phyloP scores from a whole-genome alignment of 768 basidiomycete genomes.

The Punctularia strigosozonata region DNA sequence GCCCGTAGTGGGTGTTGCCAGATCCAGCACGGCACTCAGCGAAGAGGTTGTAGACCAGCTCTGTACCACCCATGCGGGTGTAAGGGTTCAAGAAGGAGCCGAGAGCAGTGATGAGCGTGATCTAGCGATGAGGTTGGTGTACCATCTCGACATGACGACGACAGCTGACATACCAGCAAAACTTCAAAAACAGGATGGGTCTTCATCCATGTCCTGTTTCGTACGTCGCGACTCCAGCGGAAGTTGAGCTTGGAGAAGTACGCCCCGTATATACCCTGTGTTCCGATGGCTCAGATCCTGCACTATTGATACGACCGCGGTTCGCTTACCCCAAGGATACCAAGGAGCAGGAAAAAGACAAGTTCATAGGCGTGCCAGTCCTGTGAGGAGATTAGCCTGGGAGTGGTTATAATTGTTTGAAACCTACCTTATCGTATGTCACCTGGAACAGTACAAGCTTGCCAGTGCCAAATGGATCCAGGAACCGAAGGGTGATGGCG shows the following conservation, averaged over 20 bases:
- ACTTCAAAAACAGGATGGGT: conserved; percentile 78
- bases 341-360: conserved; percentile 73
- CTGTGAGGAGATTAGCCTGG: conserved; percentile 22
- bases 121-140: conserved; percentile 26
- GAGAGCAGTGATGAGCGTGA: conserved; percentile 65
- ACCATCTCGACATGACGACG: not conserved
- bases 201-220: conserved; percentile 73
- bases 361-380: conserved; percentile 93
- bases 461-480: conserved; percentile 93
- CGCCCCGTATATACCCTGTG: conserved; percentile 86
- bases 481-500: conserved; percentile 82
- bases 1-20: conserved; percentile 40
- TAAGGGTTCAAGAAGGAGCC: conserved; percentile 84
- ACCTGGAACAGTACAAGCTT: conserved; percentile 91
- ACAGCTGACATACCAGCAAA: conserved; percentile 41
- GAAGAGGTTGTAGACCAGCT: conserved; percentile 87
- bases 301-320: too few species aligned
- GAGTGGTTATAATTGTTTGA: not conserved
- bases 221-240: conserved; percentile 75
- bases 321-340: conserved; percentile 70
- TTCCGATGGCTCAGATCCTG: too few species aligned
- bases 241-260: conserved; percentile 88
- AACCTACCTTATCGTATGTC: conserved; percentile 65
- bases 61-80: conserved; percentile 89
- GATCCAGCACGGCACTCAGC: conserved; percentile 66